Base-by-base conservation (phyloP, 805 yeast genomes). In the Saccharomycopsis sp. region DNA sequence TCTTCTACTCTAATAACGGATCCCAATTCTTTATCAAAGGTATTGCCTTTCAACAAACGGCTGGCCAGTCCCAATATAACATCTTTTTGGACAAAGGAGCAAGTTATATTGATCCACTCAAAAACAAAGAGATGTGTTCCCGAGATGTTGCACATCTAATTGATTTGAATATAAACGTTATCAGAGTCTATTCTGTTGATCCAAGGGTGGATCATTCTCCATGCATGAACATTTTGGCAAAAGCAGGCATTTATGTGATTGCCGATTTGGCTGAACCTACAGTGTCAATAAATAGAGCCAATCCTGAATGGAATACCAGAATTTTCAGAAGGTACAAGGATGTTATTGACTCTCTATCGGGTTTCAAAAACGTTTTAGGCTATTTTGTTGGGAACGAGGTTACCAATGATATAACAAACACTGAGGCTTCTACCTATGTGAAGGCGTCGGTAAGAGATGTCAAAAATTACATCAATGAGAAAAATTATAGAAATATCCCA, bases 381-480 rank as follows among this genome's bases (percentile, higher is more conserved):
- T 92, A 89, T 80, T 92, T 93, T 73, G 98, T 98, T 29, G 99
- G 98, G 62, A 94, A 94, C 73, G 99, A 93, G 79, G 98, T 94
- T 56, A 83, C 93, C 61, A 93, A 92, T 73, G 90, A 89, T 68
- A 74, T 73, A 51, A 75, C 90, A 54, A 92, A 89, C 73, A 88
- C 97, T 14, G 86, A 84, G 65, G 89, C 97, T 35, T 91, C 97
- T 29, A 90, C 97, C 1, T 93, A 85, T 72, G 96, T 94, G 58
- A 94, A 93, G 78, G 97, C 98, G 34, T 97, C 98, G 17, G 80
- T 94, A 62, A 86, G 99, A 73, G 99, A 93, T 71, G 80, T 81
- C 69, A 92, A 89, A 74, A 68, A 78, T 17, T 91, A 94, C 74
- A 88, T 94, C 65, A 72, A 75, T 56, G 78, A 75, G 58, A 75